Evolutionary conservation across 73 alveolate genomes (phyloP), one percentile per base, ranked within the genome.

Genomic region (Paramecium biaurelia): DNA sequence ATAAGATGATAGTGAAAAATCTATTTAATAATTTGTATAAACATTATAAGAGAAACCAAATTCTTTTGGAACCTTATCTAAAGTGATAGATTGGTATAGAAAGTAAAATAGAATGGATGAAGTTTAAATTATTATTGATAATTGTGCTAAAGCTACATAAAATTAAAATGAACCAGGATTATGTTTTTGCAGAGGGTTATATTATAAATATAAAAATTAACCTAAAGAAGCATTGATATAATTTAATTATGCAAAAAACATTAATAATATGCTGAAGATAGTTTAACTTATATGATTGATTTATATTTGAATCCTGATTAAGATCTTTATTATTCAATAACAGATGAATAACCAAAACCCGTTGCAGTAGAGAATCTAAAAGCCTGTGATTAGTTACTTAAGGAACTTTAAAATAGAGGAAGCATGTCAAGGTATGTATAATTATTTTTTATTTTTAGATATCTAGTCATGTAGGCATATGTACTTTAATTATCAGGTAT

Each of bases 151-250:
- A 38, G 92, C 74, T 35, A 88, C 96, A 4, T 82, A 92, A 41
- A 90, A 93, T n/a, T 67, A 96, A 7, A 85, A 95, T 30, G 97
- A 95, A 67, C 97, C 99, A 7, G 99, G 99, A 32, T 94, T 97
- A 34, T 98, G 98, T 74, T 98, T 87, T 70, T 94, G 99, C 59
- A 98, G 97, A 95, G 99, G 99, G 1, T 96, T 98, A 28, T 98
- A 89, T 89, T 93, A 96, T 86, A 96, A 96, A 88, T 96, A 94
- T 88, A 82, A 92, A 63, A 99, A 98, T 26, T 96, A 93, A 92
- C 98, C 98, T 0, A 93, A 97, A 86, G 96, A 95, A 74, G 98
- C 99, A 56, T 92, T 98, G 30, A 95, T 94, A 32, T 98, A 97
- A 88, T 93, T 98, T 85, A 96, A 97, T 68, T 93, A 93, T 57